phyloP scores from a whole-genome alignment of 1,139 yeast species.

The Kluyveromyces sp. region DNA sequence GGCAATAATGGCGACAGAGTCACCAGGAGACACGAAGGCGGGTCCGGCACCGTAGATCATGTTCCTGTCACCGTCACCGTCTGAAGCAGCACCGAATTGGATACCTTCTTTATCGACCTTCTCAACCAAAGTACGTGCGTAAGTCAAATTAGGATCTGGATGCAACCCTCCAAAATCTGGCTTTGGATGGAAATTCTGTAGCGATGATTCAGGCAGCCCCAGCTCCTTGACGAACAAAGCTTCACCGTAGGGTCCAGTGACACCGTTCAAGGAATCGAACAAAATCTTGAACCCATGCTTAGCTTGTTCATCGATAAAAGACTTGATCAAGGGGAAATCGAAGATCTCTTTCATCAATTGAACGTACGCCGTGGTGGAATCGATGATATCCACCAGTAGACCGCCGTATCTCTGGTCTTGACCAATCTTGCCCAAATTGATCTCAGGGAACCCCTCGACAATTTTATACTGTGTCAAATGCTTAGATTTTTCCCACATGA shows the following conservation, averaged over 20 bases:
- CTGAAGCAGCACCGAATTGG: constrained; percentile 97
- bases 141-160: constrained; percentile 96
- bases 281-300: constrained; percentile 59
- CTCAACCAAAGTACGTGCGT: constrained; percentile 81
- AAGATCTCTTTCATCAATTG: constrained; percentile 76
- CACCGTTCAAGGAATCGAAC: constrained; percentile 91
- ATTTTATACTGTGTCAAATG: constrained; percentile 55
- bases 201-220: constrained; percentile 53
- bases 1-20: constrained; percentile 94
- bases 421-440: constrained; percentile 62
- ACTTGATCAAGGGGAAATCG: constrained; percentile 75
- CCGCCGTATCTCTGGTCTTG: constrained; percentile 39
- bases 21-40: constrained; percentile 98
- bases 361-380: constrained; percentile 73
- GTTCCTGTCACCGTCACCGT: constrained; percentile 98
- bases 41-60: constrained; percentile 93
- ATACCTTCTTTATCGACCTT: constrained; percentile 73
- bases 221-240: constrained; percentile 79
- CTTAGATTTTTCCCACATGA: constrained; percentile 68
- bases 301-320: constrained; percentile 49
- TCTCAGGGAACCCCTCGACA: constrained; percentile 43
- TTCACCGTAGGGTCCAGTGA: constrained; percentile 93
- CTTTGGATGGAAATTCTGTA: constrained; percentile 73
- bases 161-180: constrained; percentile 97
- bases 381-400: constrained; percentile 70